A percentile compares a stretch with the other conserved stretches of the same genome.
Evolutionary conservation across 2,329 filamentous ascomycete genomes (phyloP).

Genomic region (Paraphaeosphaeria minitans): DNA sequence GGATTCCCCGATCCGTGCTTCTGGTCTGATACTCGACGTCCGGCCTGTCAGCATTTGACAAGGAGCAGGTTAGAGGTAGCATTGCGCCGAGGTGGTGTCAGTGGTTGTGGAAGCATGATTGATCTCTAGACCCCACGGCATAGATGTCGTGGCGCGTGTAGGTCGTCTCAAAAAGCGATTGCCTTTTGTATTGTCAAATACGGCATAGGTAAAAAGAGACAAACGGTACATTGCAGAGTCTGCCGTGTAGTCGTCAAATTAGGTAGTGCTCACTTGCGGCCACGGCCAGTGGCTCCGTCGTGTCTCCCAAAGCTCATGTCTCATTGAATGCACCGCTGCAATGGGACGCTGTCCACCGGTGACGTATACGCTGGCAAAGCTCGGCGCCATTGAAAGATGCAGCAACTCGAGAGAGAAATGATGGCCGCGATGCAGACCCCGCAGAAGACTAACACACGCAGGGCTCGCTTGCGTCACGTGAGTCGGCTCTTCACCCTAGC

Average conservation of each 20-base stretch:
- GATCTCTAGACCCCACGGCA: neutral
- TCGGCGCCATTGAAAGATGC: conserved; percentile 5
- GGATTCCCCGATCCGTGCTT: neutral
- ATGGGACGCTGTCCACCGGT: conserved; percentile 18
- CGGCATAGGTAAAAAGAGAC: neutral
- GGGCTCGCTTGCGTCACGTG: conserved; percentile 6
- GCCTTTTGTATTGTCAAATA: neutral
- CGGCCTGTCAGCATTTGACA: neutral
- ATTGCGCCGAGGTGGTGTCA: no score
- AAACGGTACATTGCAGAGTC: neutral
- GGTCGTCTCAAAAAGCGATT: no score
- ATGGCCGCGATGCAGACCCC: conserved; percentile 2
- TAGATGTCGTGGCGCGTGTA: neutral
- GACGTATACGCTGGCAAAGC: conserved; percentile 22
- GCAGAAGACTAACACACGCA: neutral
- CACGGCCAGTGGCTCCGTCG: neutral
- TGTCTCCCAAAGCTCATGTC: neutral
- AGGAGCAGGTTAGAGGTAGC: neutral
- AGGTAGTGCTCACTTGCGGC: neutral
- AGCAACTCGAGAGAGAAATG: conserved; percentile 6
- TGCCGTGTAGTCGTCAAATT: neutral
- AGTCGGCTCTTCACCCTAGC: conserved; percentile 2
- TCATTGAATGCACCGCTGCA: conserved; percentile 14
- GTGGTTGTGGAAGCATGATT: neutral
- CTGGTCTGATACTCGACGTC: neutral